Percentiles rank a stretch among this genome's conserved stretches.
Evolutionary conservation across 495 filamentous ascomycete genomes (phyloP).

Genomic region (Aspergillus asperescens): DNA sequence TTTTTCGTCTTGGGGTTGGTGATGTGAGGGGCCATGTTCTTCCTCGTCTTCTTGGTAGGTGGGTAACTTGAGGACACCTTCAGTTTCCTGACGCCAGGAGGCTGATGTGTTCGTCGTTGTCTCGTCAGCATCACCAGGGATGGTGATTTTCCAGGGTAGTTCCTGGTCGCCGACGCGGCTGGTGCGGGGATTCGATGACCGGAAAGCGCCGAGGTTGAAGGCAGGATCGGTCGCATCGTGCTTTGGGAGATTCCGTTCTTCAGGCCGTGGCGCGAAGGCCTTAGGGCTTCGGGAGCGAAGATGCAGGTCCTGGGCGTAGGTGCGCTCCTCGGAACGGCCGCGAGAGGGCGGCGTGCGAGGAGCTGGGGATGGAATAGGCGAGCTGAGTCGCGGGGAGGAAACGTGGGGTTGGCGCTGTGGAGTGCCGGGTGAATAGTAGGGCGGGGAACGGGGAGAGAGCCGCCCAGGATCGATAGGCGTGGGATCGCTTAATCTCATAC

Average conservation of each 20-base stretch:
- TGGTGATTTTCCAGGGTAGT: slow-evolving; percentile 26
- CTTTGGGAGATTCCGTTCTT: slow-evolving; percentile 16
- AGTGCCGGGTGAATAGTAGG: slow-evolving; percentile 1
- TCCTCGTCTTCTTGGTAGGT: slow-evolving; percentile 19
- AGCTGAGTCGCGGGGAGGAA: slow-evolving; percentile 5
- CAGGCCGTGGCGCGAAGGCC: slow-evolving; percentile 14
- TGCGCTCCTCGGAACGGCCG: slow-evolving; percentile 17
- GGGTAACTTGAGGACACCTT: slow-evolving; percentile 14
- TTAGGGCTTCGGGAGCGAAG: slow-evolving; percentile 27
- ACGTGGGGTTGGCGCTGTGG: slow-evolving; percentile 1
- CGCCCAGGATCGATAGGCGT: slow-evolving; percentile 4
- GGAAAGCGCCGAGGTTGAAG: slow-evolving; percentile 24
- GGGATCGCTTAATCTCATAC: slow-evolving; percentile 5
- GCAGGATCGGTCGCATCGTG: slow-evolving; percentile 26
- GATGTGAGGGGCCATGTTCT: neutral
- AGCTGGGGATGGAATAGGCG: slow-evolving; percentile 7
- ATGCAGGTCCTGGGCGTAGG: slow-evolving; percentile 23
- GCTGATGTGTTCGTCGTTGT: neutral
- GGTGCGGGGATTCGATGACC: slow-evolving; percentile 17
- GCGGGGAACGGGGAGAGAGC: slow-evolving; percentile 11
- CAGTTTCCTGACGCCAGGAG: slow-evolving; percentile 6
- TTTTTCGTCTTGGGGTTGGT: slow-evolving; percentile 5
- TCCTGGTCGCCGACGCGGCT: slow-evolving; percentile 30
- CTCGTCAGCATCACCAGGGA: slow-evolving; percentile 22
- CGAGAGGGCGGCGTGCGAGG: slow-evolving; percentile 15